phyloP scores from a whole-genome alignment of 1,284 basidiomycete species.

The Heterobasidion occidentale region DNA sequence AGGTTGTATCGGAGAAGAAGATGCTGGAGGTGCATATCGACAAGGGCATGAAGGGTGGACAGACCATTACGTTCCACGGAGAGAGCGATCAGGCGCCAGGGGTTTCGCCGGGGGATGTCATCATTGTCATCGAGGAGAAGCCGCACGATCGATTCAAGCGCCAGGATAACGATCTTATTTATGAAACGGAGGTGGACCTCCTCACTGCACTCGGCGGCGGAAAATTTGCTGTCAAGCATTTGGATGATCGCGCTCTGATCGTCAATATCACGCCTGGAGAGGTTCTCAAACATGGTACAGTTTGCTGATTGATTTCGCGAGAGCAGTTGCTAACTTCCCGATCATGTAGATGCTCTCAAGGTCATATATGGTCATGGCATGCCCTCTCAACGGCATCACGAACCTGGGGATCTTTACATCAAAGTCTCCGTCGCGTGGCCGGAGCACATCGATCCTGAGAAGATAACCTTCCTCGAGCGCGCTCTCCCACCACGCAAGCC shows the following conservation, averaged over 20 bases:
- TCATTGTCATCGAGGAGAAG: constrained; percentile 97
- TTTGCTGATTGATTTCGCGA: no score
- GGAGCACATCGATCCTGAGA: constrained; percentile 63
- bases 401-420: constrained; percentile 91
- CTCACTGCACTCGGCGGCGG: constrained; percentile 94
- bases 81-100: constrained; percentile 96
- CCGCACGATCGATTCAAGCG: constrained; percentile 88
- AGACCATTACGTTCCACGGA: constrained; percentile 91
- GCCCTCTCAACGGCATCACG: constrained; percentile 97
- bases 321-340: constrained; percentile 2
- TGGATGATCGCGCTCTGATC: constrained; percentile 87
- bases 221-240: constrained; percentile 84
- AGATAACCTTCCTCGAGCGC: constrained; percentile 74
- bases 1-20: constrained; percentile 93
- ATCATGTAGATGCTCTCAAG: constrained; percentile 70
- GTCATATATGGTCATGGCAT: constrained; percentile 94
- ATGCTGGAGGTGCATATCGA: constrained; percentile 98
- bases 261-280: constrained; percentile 88
- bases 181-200: constrained; percentile 87
- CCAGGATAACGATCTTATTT: constrained; percentile 88
- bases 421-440: constrained; percentile 90
- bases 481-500: constrained; percentile 80
- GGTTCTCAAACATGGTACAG: constrained; percentile 86
- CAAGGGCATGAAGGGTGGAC: constrained; percentile 98
- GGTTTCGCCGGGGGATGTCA: constrained; percentile 89